Conservation (phyloP, 1,139 yeast genomes). For the Kurtzmaniella quercitrusa region DNA sequence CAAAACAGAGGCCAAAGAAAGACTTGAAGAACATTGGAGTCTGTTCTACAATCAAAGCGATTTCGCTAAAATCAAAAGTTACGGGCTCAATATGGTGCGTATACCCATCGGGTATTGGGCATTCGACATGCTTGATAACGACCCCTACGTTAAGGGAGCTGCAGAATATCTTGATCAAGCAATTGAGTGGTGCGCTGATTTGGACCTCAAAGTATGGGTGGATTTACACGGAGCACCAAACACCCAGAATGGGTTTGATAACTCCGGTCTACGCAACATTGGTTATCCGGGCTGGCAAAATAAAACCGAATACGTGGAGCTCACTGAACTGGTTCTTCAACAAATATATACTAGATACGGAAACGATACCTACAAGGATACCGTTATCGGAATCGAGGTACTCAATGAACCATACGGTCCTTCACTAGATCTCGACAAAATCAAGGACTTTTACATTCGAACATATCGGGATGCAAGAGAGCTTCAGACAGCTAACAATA, state of each 20-base stretch:
- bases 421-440: conserved; percentile 29
- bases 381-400: conserved; percentile 59
- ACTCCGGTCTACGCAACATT: conserved; percentile 53
- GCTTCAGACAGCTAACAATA: conserved; percentile 32
- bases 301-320: conserved; percentile 33
- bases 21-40: conserved; percentile 51
- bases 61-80: conserved; percentile 40
- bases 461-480: conserved; percentile 37
- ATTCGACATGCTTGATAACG: conserved; percentile 41
- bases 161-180: conserved; percentile 51
- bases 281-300: conserved; percentile 50
- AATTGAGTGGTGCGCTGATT: conserved; percentile 48
- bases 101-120: conserved; percentile 73
- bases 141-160: conserved; percentile 60
- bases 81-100: conserved; percentile 59
- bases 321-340: conserved; percentile 42
- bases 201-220: conserved; percentile 54
- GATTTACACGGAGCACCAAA: conserved; percentile 68
- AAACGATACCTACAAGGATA: conserved; percentile 36
- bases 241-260: conserved; percentile 70
- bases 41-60: conserved; percentile 54
- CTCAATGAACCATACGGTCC: conserved; percentile 62
- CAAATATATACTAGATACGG: conserved; percentile 46
- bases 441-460: conserved; percentile 38
- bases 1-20: conserved; percentile 31